Evolutionary conservation across 257 asterid species (phyloP).

Genomic region (Jaltomata sinuosa): DNA sequence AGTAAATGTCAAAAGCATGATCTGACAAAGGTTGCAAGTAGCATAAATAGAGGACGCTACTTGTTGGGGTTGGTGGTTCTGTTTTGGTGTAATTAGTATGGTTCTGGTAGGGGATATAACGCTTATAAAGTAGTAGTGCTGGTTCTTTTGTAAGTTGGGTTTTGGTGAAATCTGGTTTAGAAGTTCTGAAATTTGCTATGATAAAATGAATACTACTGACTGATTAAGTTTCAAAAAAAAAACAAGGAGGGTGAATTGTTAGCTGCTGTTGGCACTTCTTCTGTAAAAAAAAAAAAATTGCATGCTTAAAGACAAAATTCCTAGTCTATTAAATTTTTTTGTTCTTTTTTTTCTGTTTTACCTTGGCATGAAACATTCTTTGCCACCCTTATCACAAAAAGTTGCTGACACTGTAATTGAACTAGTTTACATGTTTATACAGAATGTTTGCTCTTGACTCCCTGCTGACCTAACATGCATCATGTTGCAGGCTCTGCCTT

Average conservation of each 20-base stretch:
- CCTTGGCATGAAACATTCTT: not conserved
- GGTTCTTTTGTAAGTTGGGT: not conserved
- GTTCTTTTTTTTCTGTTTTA: not conserved
- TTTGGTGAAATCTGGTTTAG: not conserved
- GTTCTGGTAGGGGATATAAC: no score
- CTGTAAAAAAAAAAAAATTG: not conserved
- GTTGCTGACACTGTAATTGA: not conserved
- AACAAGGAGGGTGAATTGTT: not conserved
- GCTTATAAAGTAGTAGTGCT: not conserved
- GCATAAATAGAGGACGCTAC: no score
- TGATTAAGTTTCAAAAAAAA: not conserved
- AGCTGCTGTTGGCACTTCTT: not conserved
- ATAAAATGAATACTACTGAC: not conserved
- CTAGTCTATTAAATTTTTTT: not conserved
- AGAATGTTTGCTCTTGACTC: not conserved
- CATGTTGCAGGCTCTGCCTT: slow-evolving; percentile 69
- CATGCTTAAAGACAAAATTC: not conserved
- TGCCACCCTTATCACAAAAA: not conserved
- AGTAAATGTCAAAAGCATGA: no score
- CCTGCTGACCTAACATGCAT: not conserved
- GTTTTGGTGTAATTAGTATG: not conserved
- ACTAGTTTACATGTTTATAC: not conserved
- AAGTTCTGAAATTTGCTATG: not conserved
- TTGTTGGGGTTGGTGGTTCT: not conserved
- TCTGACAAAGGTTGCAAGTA: no score